Conservation (phyloP, 179 eudicot species). For the Carnegiea gigantea region DNA sequence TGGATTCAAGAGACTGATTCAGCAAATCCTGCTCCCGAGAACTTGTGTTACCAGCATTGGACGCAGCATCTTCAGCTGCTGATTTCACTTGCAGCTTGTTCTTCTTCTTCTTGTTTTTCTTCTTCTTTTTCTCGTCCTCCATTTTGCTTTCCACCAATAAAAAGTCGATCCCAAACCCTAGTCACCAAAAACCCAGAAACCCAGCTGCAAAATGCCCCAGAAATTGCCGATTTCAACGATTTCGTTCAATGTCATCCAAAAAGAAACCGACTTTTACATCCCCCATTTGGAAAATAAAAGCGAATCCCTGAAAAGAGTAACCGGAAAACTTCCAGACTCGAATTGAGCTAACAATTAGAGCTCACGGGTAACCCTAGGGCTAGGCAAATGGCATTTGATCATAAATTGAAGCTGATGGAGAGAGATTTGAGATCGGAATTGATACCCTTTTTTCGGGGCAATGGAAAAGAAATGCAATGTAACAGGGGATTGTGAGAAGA, state of each 20-base stretch:
- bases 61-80: slow-evolving; percentile 22
- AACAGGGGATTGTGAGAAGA: neutral
- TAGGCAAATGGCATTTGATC: neutral
- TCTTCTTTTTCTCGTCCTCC: slow-evolving; percentile 68
- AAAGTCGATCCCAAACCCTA: slow-evolving; percentile 16
- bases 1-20: slow-evolving; percentile 21
- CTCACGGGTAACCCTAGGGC: neutral
- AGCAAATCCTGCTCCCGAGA: slow-evolving; percentile 27
- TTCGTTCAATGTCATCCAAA: neutral
- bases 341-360: no score
- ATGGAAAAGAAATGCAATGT: neutral
- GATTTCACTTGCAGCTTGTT: slow-evolving; percentile 46
- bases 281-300: neutral
- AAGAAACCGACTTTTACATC: neutral
- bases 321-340: no score
- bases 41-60: slow-evolving; percentile 36
- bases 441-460: neutral
- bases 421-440: neutral
- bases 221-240: neutral
- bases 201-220: neutral
- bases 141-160: slow-evolving; percentile 4
- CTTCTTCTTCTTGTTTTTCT: slow-evolving; percentile 60
- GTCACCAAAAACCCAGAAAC: neutral
- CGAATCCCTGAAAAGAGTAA: neutral
- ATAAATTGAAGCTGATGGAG: neutral